These are phyloP conservation scores for Pleodorina starrii DNA, from an alignment of 139 green algal genomes.

Conservation along the genomic window DNA sequence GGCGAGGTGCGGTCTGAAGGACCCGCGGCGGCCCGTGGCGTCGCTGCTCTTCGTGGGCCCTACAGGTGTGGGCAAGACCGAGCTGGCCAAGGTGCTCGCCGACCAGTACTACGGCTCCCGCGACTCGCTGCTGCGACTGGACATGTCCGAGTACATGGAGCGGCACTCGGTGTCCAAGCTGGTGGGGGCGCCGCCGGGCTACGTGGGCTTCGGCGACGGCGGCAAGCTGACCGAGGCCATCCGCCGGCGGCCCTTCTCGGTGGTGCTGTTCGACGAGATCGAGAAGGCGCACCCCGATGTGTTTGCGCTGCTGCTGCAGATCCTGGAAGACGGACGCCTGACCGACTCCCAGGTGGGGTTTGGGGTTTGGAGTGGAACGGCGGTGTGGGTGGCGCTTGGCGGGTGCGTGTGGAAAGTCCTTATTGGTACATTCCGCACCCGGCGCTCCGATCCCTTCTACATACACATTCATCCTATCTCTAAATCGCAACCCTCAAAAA, in stretches of 20 bases:
- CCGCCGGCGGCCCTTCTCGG: slow-evolving; percentile 82
- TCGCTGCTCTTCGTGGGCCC: slow-evolving; percentile 98
- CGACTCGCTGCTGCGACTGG: slow-evolving; percentile 90
- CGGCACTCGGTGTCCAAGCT: slow-evolving; percentile 89
- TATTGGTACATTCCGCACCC: background rate
- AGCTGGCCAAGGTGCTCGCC: slow-evolving; percentile 96
- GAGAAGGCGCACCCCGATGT: slow-evolving; percentile 99
- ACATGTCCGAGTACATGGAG: slow-evolving; percentile 99
- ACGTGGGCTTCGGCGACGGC: slow-evolving; percentile 97
- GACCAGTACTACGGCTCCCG: slow-evolving; percentile 77
- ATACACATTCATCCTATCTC: background rate
- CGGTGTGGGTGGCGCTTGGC: background rate
- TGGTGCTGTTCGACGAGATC: slow-evolving; percentile 98
- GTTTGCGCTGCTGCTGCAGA: slow-evolving; percentile 97
- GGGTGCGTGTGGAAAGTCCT: no score
- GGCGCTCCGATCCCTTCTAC: background rate
- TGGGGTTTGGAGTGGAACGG: background rate
- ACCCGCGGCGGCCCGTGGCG: slow-evolving; percentile 93
- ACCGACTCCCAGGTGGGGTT: slow-evolving; percentile 84
- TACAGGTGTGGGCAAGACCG: slow-evolving; percentile 98
- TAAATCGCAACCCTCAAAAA: background rate
- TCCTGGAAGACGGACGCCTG: slow-evolving; percentile 96
- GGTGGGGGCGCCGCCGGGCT: slow-evolving; percentile 95
- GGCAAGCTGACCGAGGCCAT: slow-evolving; percentile 98
- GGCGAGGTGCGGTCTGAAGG: slow-evolving; percentile 89